Evolutionary conservation across 495 filamentous ascomycete genomes (phyloP).

Genomic region (Aspergillus sclerotiicarbonarius): DNA sequence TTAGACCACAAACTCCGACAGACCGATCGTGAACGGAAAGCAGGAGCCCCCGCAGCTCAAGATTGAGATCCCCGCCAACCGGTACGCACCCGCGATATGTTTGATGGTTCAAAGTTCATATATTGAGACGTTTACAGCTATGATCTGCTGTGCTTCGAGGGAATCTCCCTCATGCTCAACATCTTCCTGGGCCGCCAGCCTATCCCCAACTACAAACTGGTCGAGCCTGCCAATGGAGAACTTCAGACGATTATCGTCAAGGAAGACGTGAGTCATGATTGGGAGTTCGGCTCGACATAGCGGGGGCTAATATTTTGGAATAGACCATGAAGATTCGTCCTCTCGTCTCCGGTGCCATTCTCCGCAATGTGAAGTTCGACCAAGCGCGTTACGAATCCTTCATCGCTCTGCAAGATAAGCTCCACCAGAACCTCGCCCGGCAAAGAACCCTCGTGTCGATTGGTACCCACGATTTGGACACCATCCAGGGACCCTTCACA

Average conservation of each 20-base stretch:
- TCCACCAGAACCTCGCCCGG: constrained; percentile 93
- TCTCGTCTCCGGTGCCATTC: constrained; percentile 79
- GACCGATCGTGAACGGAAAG: constrained; percentile 70
- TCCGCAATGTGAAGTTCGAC: constrained; percentile 89
- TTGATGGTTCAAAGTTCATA: background rate
- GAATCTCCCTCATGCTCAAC: constrained; percentile 91
- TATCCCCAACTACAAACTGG: constrained; percentile 75
- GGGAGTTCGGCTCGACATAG: background rate
- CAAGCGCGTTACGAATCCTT: constrained; percentile 91
- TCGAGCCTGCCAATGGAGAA: constrained; percentile 67
- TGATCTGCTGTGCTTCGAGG: constrained; percentile 98
- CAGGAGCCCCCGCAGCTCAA: constrained; percentile 91
- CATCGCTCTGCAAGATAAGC: constrained; percentile 96
- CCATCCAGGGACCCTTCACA: constrained; percentile 89
- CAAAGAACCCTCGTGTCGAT: constrained; percentile 92
- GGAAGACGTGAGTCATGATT: constrained; percentile 53
- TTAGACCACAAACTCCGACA: constrained; percentile 68
- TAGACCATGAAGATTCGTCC: constrained; percentile 79
- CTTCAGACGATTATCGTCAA: constrained; percentile 76
- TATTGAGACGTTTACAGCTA: constrained; percentile 59
- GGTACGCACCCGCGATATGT: constrained; percentile 39
- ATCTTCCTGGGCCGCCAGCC: constrained; percentile 78
- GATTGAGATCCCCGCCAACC: constrained; percentile 98
- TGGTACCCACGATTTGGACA: constrained; percentile 95
- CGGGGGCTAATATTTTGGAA: constrained; percentile 7